phyloP scores from a whole-genome alignment of 1,284 basidiomycete species.

The Malassezia arunalokei region DNA sequence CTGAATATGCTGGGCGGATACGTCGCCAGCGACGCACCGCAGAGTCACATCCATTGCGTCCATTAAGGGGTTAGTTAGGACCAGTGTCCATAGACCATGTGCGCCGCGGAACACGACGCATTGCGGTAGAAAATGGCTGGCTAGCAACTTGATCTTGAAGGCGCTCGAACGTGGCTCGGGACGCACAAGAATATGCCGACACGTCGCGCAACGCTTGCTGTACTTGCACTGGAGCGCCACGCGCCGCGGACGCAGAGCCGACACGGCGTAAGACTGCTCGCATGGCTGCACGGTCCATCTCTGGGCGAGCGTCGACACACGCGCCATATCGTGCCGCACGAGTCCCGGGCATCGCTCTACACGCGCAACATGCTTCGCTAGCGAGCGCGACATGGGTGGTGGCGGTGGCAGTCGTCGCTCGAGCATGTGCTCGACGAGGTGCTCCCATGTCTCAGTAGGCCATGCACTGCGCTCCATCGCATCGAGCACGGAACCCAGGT shows the following conservation, averaged over 20 bases:
- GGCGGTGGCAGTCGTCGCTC: too few relatives aligned
- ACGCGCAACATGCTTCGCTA: conserved; percentile 3
- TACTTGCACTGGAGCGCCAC: conserved; percentile 76
- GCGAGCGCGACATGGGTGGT: conserved; percentile 3
- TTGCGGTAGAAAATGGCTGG: conserved; percentile 75
- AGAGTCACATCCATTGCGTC: conserved; percentile 29
- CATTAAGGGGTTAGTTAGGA: conserved; percentile 32
- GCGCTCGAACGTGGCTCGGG: conserved; percentile 90
- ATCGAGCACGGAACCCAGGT: conserved; percentile 53
- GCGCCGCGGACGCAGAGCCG: conserved; percentile 50
- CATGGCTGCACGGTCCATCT: conserved; percentile 57
- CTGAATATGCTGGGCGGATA: background rate
- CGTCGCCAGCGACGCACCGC: background rate
- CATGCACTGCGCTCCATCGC: conserved; percentile 6
- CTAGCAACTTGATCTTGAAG: conserved; percentile 94
- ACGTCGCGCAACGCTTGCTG: conserved; percentile 84
- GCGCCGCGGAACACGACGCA: background rate
- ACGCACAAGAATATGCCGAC: conserved; percentile 91
- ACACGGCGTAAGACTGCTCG: conserved; percentile 47
- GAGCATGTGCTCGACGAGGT: conserved; percentile 22
- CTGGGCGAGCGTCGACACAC: conserved; percentile 60
- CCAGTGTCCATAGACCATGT: conserved; percentile 18
- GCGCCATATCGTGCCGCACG: conserved; percentile 23
- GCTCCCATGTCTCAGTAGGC: conserved; percentile 19
- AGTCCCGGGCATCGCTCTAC: conserved; percentile 7